phyloP scores from a whole-genome alignment of 805 yeast genomes.

The Suhomyces sp. region DNA sequence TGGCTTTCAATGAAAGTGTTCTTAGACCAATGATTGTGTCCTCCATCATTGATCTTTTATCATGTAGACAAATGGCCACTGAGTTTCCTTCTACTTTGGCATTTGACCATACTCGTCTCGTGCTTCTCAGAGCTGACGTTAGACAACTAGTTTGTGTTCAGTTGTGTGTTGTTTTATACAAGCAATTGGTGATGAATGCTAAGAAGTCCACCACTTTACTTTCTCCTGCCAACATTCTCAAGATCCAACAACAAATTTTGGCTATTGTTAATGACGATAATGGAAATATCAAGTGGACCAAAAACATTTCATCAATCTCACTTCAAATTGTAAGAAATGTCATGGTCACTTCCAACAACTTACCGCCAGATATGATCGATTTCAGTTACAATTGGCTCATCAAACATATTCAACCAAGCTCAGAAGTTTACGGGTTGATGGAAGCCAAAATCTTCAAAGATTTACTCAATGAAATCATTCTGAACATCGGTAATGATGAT shows the following conservation, averaged over 20 bases:
- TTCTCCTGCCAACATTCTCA: constrained; percentile 37
- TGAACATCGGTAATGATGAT: constrained; percentile 9
- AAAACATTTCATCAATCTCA: constrained; percentile 69
- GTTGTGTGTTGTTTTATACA: constrained; percentile 68
- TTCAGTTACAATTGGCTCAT: constrained; percentile 77
- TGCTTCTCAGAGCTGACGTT: constrained; percentile 77
- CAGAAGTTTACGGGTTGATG: constrained; percentile 72
- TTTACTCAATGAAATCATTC: constrained; percentile 37
- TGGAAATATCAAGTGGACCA: constrained; percentile 89
- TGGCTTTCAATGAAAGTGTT: constrained; percentile 15
- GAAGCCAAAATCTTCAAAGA: constrained; percentile 63
- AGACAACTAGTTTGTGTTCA: constrained; percentile 80
- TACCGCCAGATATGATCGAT: constrained; percentile 44
- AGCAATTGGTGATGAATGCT: constrained; percentile 51
- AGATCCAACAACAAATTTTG: constrained; percentile 65
- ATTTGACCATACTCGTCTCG: constrained; percentile 79
- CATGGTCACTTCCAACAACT: constrained; percentile 17
- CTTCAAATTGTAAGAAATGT: constrained; percentile 57
- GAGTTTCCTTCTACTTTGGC: constrained; percentile 82
- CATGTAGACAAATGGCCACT: constrained; percentile 76
- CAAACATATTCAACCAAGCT: constrained; percentile 81
- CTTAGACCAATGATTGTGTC: constrained; percentile 42
- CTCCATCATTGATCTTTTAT: constrained; percentile 60
- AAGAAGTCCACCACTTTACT: constrained; percentile 19
- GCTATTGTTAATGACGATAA: constrained; percentile 81